Percentiles rank a stretch among this genome's conserved stretches.
Evolutionary conservation across 306 rosid genomes (phyloP).

Genomic region (Trichosanthes cucumerina): DNA sequence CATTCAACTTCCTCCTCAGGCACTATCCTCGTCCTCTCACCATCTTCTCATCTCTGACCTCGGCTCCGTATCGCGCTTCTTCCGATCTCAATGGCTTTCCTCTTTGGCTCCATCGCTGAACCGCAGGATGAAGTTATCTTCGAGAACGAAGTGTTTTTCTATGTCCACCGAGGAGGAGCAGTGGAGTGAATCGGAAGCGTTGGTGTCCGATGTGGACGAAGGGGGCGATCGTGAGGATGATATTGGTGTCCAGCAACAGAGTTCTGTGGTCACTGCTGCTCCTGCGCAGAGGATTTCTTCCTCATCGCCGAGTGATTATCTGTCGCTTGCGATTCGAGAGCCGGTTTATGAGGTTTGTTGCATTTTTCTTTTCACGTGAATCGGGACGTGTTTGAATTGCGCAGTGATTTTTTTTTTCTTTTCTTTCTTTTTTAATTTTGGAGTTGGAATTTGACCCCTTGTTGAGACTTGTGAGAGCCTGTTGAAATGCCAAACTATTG

Average conservation of each 20-base stretch:
- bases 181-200: slow-evolving; percentile 33
- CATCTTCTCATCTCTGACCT: slow-evolving; percentile 32
- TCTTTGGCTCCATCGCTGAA: slow-evolving; percentile 22
- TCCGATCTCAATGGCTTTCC: slow-evolving; percentile 17
- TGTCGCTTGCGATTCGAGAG: slow-evolving; percentile 85
- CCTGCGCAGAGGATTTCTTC: slow-evolving; percentile 28
- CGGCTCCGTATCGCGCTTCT: slow-evolving; percentile 13
- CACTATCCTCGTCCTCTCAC: slow-evolving; percentile 24
- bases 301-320: slow-evolving; percentile 45
- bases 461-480: neutral
- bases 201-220: slow-evolving; percentile 14
- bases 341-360: slow-evolving; percentile 71
- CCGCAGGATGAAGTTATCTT: neutral
- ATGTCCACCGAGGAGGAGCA: slow-evolving; percentile 60
- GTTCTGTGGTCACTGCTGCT: slow-evolving; percentile 5
- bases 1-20: slow-evolving; percentile 38
- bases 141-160: slow-evolving; percentile 31
- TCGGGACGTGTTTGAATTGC: neutral
- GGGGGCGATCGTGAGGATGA: slow-evolving; percentile 21
- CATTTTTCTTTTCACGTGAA: neutral
- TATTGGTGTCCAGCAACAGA: slow-evolving; percentile 8
- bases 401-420: neutral
- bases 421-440: neutral
- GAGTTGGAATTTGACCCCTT: neutral
- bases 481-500: neutral